Evolutionary conservation across 2,329 filamentous ascomycete species (phyloP).

Genomic region (Aureobasidium subglaciale): DNA sequence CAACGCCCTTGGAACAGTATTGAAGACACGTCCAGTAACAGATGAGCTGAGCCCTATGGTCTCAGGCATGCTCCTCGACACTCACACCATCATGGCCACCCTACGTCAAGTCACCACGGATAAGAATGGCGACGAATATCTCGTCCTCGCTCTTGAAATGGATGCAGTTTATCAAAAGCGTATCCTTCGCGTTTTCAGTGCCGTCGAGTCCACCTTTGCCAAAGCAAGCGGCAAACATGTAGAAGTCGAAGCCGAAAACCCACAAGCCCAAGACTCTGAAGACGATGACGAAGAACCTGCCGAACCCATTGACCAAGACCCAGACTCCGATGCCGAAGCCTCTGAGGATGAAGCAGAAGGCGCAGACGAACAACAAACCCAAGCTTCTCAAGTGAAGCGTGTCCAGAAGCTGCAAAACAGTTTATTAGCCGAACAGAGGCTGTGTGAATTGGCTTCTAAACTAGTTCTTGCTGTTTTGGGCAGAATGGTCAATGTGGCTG

Average conservation of each 20-base stretch:
- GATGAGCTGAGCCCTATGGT: slow-evolving; percentile 73
- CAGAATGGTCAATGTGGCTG: slow-evolving; percentile 62
- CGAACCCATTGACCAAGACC: slow-evolving; percentile 55
- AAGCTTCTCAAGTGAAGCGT: slow-evolving; percentile 50
- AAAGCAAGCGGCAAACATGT: slow-evolving; percentile 48
- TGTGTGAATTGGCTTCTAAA: slow-evolving; percentile 81
- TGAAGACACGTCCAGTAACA: slow-evolving; percentile 36
- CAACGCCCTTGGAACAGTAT: slow-evolving; percentile 41
- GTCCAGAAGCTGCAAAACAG: slow-evolving; percentile 49
- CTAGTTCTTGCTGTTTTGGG: slow-evolving; percentile 74
- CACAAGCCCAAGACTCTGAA: slow-evolving; percentile 30
- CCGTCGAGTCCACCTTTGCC: slow-evolving; percentile 70
- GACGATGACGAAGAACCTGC: slow-evolving; percentile 64
- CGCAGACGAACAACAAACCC: slow-evolving; percentile 30
- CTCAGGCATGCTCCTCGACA: slow-evolving; percentile 70
- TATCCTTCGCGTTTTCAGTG: slow-evolving; percentile 69
- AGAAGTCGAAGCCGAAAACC: slow-evolving; percentile 25
- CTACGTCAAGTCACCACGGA: slow-evolving; percentile 39
- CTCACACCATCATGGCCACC: slow-evolving; percentile 72
- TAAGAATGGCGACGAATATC: slow-evolving; percentile 42
- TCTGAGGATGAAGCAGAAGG: slow-evolving; percentile 30
- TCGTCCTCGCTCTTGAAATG: slow-evolving; percentile 62
- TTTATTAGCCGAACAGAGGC: slow-evolving; percentile 72
- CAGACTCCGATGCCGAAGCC: slow-evolving; percentile 45
- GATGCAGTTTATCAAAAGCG: slow-evolving; percentile 55